phyloP scores from a whole-genome alignment of 2,329 filamentous ascomycete genomes.

The Verticillium alfalfae region DNA sequence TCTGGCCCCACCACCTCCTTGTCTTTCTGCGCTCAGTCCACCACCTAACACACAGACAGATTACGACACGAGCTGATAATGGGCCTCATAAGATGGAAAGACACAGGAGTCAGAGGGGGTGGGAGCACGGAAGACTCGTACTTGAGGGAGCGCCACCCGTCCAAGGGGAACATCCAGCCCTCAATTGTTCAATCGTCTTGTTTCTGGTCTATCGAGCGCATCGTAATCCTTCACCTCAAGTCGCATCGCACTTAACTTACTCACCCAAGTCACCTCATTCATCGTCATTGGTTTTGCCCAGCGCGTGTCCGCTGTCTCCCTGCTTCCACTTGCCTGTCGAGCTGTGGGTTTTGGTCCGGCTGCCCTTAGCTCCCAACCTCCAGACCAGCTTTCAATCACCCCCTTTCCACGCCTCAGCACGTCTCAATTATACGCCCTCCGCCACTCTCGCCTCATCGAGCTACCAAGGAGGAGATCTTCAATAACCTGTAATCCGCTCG shows the following conservation, averaged over 20 bases:
- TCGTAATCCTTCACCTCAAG: neutral
- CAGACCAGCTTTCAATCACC: neutral
- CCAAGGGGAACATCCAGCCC: neutral
- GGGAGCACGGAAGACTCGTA: neutral
- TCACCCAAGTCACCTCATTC: neutral
- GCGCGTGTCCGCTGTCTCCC: neutral
- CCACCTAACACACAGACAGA: neutral
- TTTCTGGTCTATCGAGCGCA: neutral
- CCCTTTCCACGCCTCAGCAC: neutral
- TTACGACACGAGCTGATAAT: neutral
- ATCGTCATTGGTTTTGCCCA: neutral
- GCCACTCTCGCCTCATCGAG: neutral
- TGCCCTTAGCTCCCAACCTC: neutral
- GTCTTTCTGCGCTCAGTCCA: neutral
- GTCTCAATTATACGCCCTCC: neutral
- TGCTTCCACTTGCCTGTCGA: neutral
- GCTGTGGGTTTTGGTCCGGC: neutral
- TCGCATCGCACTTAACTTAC: neutral
- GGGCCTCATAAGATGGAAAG: slow-evolving; percentile 1
- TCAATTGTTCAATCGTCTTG: neutral
- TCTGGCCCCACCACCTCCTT: neutral
- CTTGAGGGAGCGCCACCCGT: neutral
- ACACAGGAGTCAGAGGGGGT: neutral
- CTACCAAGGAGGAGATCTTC: neutral
- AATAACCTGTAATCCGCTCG: neutral